Evolutionary conservation across 2,329 filamentous ascomycete species (phyloP).

Genomic region (Ophiostoma montium): DNA sequence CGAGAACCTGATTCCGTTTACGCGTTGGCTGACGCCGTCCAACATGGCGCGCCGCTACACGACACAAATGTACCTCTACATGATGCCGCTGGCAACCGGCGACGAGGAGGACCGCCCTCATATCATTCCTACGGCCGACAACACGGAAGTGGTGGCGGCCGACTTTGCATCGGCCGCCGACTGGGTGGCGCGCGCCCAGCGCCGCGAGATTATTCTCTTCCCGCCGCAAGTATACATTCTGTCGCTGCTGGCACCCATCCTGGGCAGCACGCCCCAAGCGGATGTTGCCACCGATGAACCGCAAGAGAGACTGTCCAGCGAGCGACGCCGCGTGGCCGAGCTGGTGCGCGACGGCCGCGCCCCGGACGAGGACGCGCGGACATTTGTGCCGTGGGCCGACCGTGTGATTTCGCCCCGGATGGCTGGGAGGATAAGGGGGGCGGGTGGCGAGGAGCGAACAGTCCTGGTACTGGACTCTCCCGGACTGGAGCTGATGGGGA

Average conservation of each 20-base stretch:
- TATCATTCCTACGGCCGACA: conserved; percentile 30
- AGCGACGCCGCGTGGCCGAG: conserved; percentile 36
- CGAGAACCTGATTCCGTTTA: conserved; percentile 64
- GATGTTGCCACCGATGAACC: conserved; percentile 14
- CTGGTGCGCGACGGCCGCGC: conserved; percentile 32
- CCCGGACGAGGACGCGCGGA: conserved; percentile 22
- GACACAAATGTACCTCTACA: conserved; percentile 94
- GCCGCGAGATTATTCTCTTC: conserved; percentile 65
- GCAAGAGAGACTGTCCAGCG: conserved; percentile 15
- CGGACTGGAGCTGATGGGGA: conserved; percentile 36
- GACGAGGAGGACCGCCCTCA: conserved; percentile 23
- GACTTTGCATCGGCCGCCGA: conserved; percentile 55
- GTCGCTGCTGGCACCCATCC: conserved; percentile 39
- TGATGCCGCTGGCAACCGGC: conserved; percentile 48
- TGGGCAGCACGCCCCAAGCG: conserved; percentile 18
- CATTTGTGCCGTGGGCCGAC: conserved; percentile 34
- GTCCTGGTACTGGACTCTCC: conserved; percentile 45
- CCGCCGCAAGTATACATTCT: conserved; percentile 78
- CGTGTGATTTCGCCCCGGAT: conserved; percentile 46
- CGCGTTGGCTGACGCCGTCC: conserved; percentile 77
- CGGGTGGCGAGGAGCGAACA: conserved; percentile 28
- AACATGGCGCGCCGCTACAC: conserved; percentile 66
- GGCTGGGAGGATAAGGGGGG: conserved; percentile 26
- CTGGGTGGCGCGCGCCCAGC: conserved; percentile 53
- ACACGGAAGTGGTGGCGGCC: conserved; percentile 47